Percentiles rank a stretch among this genome's conserved stretches.
Evolutionary conservation across 2,329 filamentous ascomycete species (phyloP).

Genomic region (Cyclaneusma minus): DNA sequence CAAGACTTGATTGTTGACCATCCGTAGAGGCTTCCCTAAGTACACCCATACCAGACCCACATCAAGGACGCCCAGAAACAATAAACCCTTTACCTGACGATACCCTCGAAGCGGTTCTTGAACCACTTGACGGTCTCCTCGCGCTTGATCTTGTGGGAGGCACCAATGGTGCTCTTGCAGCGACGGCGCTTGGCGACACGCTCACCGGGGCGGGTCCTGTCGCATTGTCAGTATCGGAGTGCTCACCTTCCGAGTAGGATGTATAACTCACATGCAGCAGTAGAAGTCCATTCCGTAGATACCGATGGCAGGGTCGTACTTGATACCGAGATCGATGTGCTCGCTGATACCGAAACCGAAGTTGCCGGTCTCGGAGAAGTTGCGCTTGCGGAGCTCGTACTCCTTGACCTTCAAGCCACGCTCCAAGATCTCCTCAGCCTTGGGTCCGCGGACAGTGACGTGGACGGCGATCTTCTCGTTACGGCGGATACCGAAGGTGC

Average conservation of each 20-base stretch:
- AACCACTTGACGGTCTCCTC: conserved; percentile 97
- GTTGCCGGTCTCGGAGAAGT: conserved; percentile 99
- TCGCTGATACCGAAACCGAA: conserved; percentile 99
- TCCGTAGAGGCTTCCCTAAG: conserved; percentile 24
- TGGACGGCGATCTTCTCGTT: conserved; percentile 99
- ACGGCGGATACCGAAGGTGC: conserved; percentile 99
- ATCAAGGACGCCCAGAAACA: conserved; percentile 6
- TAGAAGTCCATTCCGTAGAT: conserved; percentile 99
- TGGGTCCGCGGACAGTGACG: conserved; percentile 98
- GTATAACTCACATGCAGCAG: conserved; percentile 92
- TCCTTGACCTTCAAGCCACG: conserved; percentile 99
- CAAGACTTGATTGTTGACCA: conserved; percentile 31
- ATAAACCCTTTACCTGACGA: conserved; percentile 69
- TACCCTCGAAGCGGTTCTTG: conserved; percentile 92
- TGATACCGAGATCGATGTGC: conserved; percentile 99
- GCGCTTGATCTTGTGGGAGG: conserved; percentile 85
- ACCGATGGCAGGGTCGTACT: conserved; percentile 96
- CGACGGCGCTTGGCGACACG: conserved; percentile 92
- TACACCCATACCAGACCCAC: conserved; percentile 18
- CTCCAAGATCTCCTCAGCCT: conserved; percentile 99
- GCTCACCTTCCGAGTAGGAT: too few relatives aligned
- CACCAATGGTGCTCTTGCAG: conserved; percentile 71
- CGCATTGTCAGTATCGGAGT: conserved; percentile 3
- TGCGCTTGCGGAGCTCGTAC: conserved; percentile 98
- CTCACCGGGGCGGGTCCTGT: conserved; percentile 86